Evolutionary conservation across 2,329 filamentous ascomycete species (phyloP).

Genomic region (Phialophora chinensis): DNA sequence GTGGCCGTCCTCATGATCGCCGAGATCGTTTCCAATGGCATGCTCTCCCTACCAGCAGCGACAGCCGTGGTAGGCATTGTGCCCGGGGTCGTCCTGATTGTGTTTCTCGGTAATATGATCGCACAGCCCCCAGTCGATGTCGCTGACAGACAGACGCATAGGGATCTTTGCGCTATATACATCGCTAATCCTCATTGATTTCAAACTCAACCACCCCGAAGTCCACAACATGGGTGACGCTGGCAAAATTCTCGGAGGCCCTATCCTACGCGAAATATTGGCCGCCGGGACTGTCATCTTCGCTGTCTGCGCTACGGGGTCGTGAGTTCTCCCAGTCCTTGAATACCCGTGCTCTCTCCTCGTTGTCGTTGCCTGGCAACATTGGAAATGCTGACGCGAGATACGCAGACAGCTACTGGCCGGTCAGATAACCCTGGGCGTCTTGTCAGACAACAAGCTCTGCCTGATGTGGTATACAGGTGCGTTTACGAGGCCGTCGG

Average conservation of each 20-base stretch:
- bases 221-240: slow-evolving; percentile 66
- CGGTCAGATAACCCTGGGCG: slow-evolving; percentile 57
- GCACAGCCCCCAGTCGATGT: not conserved
- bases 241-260: slow-evolving; percentile 61
- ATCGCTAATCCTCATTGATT: slow-evolving; percentile 56
- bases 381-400: not conserved
- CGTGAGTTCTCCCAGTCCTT: slow-evolving; percentile 30
- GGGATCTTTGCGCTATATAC: slow-evolving; percentile 58
- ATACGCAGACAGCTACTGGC: slow-evolving; percentile 53
- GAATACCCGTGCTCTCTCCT: not conserved
- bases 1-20: slow-evolving; percentile 62
- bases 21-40: slow-evolving; percentile 62
- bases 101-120: slow-evolving; percentile 51
- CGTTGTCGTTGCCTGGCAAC: not conserved
- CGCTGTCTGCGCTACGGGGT: slow-evolving; percentile 58
- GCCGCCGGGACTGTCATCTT: slow-evolving; percentile 59
- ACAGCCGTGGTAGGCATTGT: slow-evolving; percentile 60
- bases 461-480: slow-evolving; percentile 59
- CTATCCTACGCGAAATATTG: slow-evolving; percentile 58
- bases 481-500: not conserved
- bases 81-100: slow-evolving; percentile 58
- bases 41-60: slow-evolving; percentile 60
- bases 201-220: slow-evolving; percentile 61
- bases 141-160: slow-evolving; percentile 12
- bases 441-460: slow-evolving; percentile 54